Conservation (phyloP, 306 rosid species). For the Prunus davidiana region DNA sequence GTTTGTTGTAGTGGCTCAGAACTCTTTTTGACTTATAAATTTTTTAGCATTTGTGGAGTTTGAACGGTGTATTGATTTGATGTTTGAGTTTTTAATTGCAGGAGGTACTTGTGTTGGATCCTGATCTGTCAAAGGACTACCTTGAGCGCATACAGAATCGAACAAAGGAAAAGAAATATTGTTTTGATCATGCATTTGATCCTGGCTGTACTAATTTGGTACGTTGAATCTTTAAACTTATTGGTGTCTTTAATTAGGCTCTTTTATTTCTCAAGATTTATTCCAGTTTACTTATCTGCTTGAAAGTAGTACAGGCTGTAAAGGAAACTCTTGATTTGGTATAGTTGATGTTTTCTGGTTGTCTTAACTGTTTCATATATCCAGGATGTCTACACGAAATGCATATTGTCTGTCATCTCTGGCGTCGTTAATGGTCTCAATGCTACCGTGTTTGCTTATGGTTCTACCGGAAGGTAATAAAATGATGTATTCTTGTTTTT, state of each 20-base stretch:
- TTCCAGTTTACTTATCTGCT: neutral
- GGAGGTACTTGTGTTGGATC: conserved; percentile 60
- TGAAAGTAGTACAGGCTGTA: neutral
- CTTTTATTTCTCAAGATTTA: neutral
- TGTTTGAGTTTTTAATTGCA: conserved; percentile 15
- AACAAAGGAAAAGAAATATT: conserved; percentile 51
- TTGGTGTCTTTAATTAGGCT: neutral
- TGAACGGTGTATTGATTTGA: neutral
- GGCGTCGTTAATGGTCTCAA: conserved; percentile 64
- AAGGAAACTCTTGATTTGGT: neutral
- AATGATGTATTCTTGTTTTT: neutral
- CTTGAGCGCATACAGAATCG: conserved; percentile 61
- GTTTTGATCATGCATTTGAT: conserved; percentile 61
- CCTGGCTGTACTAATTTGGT: conserved; percentile 48
- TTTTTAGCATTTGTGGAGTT: neutral
- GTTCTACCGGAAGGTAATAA: conserved; percentile 64
- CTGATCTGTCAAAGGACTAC: conserved; percentile 56
- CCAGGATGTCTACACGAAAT: conserved; percentile 51
- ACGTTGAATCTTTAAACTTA: neutral
- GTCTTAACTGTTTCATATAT: conserved; percentile 9
- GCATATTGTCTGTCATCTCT: conserved; percentile 48
- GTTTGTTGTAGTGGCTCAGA: conserved; percentile 21
- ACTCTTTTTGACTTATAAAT: neutral
- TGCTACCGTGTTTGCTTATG: conserved; percentile 63
- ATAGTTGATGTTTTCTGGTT: neutral